These are phyloP conservation scores for Penicillium herquei DNA, from an alignment of 495 filamentous ascomycete species.

Conservation along the genomic window DNA sequence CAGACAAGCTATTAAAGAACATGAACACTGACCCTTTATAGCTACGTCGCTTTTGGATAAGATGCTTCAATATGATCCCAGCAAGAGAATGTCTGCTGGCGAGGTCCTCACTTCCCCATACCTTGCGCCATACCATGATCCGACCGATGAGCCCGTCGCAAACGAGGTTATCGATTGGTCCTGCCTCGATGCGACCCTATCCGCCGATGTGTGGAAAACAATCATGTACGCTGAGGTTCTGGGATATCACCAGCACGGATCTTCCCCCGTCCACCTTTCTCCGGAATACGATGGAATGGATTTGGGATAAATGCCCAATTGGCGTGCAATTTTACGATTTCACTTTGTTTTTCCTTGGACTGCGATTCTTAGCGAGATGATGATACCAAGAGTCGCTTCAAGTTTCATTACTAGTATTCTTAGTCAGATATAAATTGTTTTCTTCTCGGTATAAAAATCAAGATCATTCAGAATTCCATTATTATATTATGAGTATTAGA, in stretches of 20 bases:
- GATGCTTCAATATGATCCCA: slow-evolving; percentile 95
- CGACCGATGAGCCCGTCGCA: slow-evolving; percentile 88
- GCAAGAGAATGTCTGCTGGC: slow-evolving; percentile 77
- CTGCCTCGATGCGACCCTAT: slow-evolving; percentile 94
- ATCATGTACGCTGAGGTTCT: slow-evolving; percentile 99
- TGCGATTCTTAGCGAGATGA: not conserved
- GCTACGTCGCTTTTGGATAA: slow-evolving; percentile 87
- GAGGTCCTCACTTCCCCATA: slow-evolving; percentile 84
- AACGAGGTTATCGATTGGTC: slow-evolving; percentile 98
- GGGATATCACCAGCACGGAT: slow-evolving; percentile 59
- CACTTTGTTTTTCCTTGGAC: not conserved
- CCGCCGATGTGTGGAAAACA: slow-evolving; percentile 98
- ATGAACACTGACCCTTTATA: slow-evolving; percentile 28
- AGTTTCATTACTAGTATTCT: not conserved
- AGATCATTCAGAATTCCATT: not conserved
- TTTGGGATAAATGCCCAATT: slow-evolving; percentile 4
- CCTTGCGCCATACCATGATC: slow-evolving; percentile 93
- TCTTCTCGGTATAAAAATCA: not conserved
- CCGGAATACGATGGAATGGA: slow-evolving; percentile 17
- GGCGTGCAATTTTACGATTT: not conserved
- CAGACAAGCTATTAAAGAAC: not conserved
- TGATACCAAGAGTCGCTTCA: not conserved
- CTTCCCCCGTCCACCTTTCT: slow-evolving; percentile 1
- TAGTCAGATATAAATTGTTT: not conserved
- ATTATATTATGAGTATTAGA: not conserved